These are phyloP conservation scores for Neltuma alba DNA, from an alignment of 306 rosid genomes.

Conservation along the genomic window DNA sequence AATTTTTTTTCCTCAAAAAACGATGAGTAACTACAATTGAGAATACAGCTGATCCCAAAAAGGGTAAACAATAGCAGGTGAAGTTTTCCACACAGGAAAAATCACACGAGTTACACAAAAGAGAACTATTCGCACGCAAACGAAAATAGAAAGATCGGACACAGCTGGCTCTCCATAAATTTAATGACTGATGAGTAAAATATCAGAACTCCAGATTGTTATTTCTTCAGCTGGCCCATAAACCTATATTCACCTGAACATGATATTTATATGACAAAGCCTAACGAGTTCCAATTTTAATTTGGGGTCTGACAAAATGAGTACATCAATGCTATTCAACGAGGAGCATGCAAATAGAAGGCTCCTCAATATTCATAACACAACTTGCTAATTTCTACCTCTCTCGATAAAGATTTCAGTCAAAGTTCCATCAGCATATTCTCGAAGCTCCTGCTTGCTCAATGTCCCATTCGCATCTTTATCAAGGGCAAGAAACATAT, in stretches of 20 bases:
- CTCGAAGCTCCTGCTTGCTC: constrained; percentile 97
- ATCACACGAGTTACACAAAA: neutral
- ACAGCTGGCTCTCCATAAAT: neutral
- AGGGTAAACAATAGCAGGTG: no score
- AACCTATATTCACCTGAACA: neutral
- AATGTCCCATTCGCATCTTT: constrained; percentile 77
- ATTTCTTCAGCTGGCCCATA: neutral
- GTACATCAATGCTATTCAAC: neutral
- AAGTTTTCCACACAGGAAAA: constrained; percentile 25
- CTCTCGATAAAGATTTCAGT: constrained; percentile 97
- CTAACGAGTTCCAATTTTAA: neutral
- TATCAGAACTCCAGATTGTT: neutral
- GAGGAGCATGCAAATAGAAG: constrained; percentile 17
- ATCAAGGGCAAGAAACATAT: constrained; percentile 92
- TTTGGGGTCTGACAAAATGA: neutral
- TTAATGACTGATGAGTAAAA: neutral
- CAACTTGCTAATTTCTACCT: constrained; percentile 50
- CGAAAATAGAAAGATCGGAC: neutral
- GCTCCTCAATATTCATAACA: constrained; percentile 11
- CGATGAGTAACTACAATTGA: neutral
- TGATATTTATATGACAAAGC: neutral
- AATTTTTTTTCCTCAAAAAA: constrained; percentile 8
- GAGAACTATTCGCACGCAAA: neutral
- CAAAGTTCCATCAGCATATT: constrained; percentile 95
- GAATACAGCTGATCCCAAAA: neutral